Evolutionary conservation across 1,284 basidiomycete species (phyloP), one percentile per base, ranked within the genome.

Genomic region (Ceratobasidium sp.): DNA sequence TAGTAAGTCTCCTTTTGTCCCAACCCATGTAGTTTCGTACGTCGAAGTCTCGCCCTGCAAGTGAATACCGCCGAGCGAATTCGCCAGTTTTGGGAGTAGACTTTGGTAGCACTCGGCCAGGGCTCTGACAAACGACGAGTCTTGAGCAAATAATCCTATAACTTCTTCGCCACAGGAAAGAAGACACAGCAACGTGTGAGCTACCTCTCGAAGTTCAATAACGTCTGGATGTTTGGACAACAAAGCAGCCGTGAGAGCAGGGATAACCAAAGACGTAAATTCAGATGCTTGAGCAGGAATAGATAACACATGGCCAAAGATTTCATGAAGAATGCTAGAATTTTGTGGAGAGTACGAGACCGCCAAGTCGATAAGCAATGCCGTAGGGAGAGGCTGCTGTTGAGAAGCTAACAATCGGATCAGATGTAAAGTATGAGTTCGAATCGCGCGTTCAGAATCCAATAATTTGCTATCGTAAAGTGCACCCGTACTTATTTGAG

Each of bases 61-160:
- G 17, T 65, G 74, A 49, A 64, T 65, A 23, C 74, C 74, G 15
- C 75, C 67, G 37, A 66, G 65, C 26, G 53, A 54, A 28, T 68
- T 63, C n/a, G 75, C 75, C 2, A 78, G 56, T 10, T 60, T 45
- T 28, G 67, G 63, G 28, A 78, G 56, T 26, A 61, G 53, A 13
- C 23, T 63, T 45, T 78, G 68, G 69, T 78, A 78, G 31, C 75
- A 78, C 31, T 75, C 66, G 7, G 53, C 53, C 49, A 78, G 31
- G 5, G 69, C 39, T 35, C 47, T 65, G 28, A 74, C 26, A 33
- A 78, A 76, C 35, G 61, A 45, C 45, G 53, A 47, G 23, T 54
- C 53, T 28, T 47, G 61, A 49, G 56, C 68, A 6, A 77, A 37
- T 23, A 51, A 45, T 3, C 28, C 17, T 28, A 68, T 23, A 23